Conservation (phyloP, 164 flowering plant species). For the Taxillus chinensis region DNA sequence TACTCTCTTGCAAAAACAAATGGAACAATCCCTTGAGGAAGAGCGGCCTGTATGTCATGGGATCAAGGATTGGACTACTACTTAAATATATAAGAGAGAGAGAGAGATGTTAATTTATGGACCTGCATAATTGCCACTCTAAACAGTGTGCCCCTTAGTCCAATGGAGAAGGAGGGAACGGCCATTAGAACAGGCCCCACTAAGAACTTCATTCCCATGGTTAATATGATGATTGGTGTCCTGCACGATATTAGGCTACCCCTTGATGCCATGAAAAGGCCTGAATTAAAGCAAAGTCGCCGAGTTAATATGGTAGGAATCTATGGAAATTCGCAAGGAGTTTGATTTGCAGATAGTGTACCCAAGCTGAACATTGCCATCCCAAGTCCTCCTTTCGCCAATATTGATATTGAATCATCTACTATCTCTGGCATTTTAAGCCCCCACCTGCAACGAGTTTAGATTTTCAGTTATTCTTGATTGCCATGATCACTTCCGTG, state of each 20-base stretch:
- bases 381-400: slow-evolving; percentile 79
- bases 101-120: neutral
- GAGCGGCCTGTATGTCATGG: slow-evolving; percentile 54
- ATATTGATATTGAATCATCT: slow-evolving; percentile 41
- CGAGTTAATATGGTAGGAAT: neutral
- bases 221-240: slow-evolving; percentile 25
- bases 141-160: slow-evolving; percentile 34
- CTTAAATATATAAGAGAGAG: neutral
- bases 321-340: neutral
- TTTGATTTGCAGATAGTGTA: slow-evolving; percentile 8
- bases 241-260: slow-evolving; percentile 59
- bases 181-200: slow-evolving; percentile 65
- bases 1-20: slow-evolving; percentile 48
- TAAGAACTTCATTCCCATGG: slow-evolving; percentile 51
- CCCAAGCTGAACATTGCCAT: slow-evolving; percentile 96
- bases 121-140: slow-evolving; percentile 60
- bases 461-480: neutral
- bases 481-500: no score
- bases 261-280: slow-evolving; percentile 75
- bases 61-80: slow-evolving; percentile 2
- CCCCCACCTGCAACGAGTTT: slow-evolving; percentile 41
- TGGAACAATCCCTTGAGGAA: slow-evolving; percentile 55
- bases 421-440: slow-evolving; percentile 46
- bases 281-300: slow-evolving; percentile 17
- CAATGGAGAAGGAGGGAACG: slow-evolving; percentile 32